Evolutionary conservation across 192 early-diverging fungal genomes (phyloP).

Genomic region (Powellomyces hirtus): DNA sequence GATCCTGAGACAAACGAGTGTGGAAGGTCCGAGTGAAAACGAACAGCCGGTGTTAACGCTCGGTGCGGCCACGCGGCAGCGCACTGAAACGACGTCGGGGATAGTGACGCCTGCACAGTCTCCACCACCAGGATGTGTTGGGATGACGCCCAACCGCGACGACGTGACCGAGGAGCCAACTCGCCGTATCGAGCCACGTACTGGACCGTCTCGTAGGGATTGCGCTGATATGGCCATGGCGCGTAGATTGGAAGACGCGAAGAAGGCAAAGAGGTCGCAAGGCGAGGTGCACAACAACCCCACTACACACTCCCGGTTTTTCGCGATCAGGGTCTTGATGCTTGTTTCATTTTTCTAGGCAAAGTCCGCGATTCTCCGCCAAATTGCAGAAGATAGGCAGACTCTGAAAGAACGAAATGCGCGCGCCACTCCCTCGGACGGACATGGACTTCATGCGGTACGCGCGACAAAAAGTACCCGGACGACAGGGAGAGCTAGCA

Average conservation of each 20-base stretch:
- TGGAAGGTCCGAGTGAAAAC: no score
- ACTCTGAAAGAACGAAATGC: not conserved
- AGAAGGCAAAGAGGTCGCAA: not conserved
- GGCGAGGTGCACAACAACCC: not conserved
- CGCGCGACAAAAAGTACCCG: no score
- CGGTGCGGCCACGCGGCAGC: no score
- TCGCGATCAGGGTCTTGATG: not conserved
- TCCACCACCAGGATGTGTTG: no score
- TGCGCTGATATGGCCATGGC: not conserved
- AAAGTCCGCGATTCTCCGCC: not conserved
- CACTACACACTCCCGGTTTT: not conserved
- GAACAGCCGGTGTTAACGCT: no score
- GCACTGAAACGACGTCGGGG: no score
- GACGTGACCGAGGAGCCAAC: no score
- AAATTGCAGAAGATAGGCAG: not conserved
- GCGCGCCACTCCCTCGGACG: no score
- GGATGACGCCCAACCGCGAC: no score
- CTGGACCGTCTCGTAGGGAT: not conserved
- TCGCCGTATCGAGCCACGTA: constrained; percentile 1
- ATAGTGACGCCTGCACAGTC: no score
- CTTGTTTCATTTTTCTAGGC: not conserved
- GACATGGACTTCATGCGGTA: no score
- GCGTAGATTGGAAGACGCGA: not conserved
- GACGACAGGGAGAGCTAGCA: no score
- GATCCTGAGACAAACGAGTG: not conserved